Conservation (phyloP, 2,329 filamentous ascomycete genomes). For the Hypoxylon sp. region DNA sequence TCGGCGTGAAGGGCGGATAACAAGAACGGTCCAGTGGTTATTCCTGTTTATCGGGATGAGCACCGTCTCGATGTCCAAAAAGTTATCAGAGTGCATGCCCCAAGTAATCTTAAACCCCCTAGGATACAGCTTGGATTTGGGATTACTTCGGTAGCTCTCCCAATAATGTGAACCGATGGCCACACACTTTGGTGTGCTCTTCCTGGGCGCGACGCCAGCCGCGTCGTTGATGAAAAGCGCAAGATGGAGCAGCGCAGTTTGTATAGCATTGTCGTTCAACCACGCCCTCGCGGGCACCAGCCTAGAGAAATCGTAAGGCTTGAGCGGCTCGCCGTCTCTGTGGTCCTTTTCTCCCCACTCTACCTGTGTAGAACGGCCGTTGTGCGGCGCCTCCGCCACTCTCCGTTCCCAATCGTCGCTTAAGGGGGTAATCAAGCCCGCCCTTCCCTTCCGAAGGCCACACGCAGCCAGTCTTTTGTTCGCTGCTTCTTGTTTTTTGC, state of each 20-base stretch:
- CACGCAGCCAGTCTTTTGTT: slow-evolving; percentile 26
- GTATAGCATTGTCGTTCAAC: slow-evolving; percentile 82
- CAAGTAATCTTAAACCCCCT: slow-evolving; percentile 52
- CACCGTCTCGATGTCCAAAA: slow-evolving; percentile 71
- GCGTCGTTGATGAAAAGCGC: slow-evolving; percentile 65
- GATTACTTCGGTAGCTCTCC: slow-evolving; percentile 59
- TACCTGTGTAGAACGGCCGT: slow-evolving; percentile 8
- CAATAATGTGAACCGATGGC: slow-evolving; percentile 73
- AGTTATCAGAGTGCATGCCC: slow-evolving; percentile 65
- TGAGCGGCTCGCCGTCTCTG: slow-evolving; percentile 59
- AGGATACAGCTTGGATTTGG: slow-evolving; percentile 59
- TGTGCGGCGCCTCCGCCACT: slow-evolving; percentile 24
- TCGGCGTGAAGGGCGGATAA: slow-evolving; percentile 67
- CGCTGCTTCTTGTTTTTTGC: slow-evolving; percentile 15
- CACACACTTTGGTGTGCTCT: slow-evolving; percentile 65
- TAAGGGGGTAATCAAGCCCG: slow-evolving; percentile 31
- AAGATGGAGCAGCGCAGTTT: slow-evolving; percentile 69
- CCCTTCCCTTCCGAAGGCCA: slow-evolving; percentile 37
- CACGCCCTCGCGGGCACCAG: slow-evolving; percentile 65
- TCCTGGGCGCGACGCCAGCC: slow-evolving; percentile 59
- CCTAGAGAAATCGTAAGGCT: slow-evolving; percentile 67
- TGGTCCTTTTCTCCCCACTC: slow-evolving; percentile 43
- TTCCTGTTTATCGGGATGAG: slow-evolving; percentile 72
- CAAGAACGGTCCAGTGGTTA: slow-evolving; percentile 75
- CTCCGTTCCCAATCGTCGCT: slow-evolving; percentile 37